Evolutionary conservation across 2,329 filamentous ascomycete species (phyloP).

Genomic region (Orbilia brochopaga): DNA sequence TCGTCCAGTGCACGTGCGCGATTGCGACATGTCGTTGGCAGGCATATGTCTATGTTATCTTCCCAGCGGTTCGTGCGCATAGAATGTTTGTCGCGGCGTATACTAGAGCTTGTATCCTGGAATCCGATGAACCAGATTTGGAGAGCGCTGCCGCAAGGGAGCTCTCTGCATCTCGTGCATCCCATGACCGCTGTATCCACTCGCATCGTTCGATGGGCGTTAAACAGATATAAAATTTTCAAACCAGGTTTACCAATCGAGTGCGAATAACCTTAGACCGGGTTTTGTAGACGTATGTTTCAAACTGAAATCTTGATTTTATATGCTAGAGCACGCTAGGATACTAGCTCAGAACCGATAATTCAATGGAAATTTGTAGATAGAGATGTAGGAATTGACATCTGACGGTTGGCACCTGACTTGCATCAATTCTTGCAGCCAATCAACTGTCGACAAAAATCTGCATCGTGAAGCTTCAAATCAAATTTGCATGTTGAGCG

Average conservation of each 20-base stretch:
- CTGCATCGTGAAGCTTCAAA: no score
- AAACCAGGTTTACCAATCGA: neutral
- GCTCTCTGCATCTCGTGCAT: constrained; percentile 14
- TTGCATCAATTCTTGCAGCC: no score
- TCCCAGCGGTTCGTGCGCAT: neutral
- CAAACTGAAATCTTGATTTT: neutral
- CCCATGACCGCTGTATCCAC: constrained; percentile 48
- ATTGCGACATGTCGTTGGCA: neutral
- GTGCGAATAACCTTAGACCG: neutral
- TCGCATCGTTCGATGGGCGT: constrained; percentile 15
- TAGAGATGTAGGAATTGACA: no score
- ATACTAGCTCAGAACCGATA: no score
- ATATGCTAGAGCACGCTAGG: neutral
- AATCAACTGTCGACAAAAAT: no score
- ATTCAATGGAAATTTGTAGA: no score
- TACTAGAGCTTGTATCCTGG: neutral
- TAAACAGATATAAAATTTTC: neutral
- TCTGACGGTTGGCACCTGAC: no score
- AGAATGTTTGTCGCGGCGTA: neutral
- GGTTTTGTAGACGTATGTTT: neutral
- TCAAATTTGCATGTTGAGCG: no score
- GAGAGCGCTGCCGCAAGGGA: constrained; percentile 21
- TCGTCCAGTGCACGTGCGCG: no score
- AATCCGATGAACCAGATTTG: neutral
- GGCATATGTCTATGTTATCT: neutral